Conservation (phyloP, 495 filamentous ascomycete genomes). For the Trichoderma gamsii region DNA sequence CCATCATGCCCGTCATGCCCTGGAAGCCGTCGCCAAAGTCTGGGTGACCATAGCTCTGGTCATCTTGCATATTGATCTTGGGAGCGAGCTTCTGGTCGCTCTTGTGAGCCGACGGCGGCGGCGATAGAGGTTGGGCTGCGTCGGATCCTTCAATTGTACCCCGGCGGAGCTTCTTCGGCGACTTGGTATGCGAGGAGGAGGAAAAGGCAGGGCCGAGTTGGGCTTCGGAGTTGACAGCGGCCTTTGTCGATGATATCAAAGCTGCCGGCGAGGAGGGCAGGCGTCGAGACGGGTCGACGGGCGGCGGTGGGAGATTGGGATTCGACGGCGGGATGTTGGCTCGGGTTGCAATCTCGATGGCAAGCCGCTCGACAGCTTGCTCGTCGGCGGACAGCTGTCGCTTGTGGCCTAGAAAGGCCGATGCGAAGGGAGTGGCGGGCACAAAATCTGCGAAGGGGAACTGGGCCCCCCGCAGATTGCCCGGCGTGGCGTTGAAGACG, state of each 20-base stretch:
- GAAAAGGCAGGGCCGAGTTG: constrained; percentile 19
- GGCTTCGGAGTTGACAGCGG: constrained; percentile 27
- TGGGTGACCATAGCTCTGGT: constrained; percentile 37
- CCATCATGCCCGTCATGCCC: constrained; percentile 32
- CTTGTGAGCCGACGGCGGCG: constrained; percentile 46
- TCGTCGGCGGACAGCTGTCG: constrained; percentile 35
- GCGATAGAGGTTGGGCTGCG: constrained; percentile 42
- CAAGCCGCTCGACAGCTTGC: constrained; percentile 26
- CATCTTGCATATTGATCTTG: constrained; percentile 32
- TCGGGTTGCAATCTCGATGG: constrained; percentile 44
- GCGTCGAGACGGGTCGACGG: constrained; percentile 52
- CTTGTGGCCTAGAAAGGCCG: constrained; percentile 30
- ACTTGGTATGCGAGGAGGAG: constrained; percentile 23
- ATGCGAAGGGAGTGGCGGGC: constrained; percentile 28
- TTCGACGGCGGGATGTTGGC: constrained; percentile 53
- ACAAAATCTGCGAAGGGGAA: constrained; percentile 37
- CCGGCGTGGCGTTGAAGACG: constrained; percentile 51
- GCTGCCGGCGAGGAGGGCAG: constrained; percentile 47
- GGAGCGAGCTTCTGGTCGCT: constrained; percentile 47
- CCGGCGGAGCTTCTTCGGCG: constrained; percentile 36
- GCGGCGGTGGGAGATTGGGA: constrained; percentile 45
- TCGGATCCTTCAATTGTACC: constrained; percentile 17
- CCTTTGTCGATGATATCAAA: constrained; percentile 16
- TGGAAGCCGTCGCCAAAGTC: constrained; percentile 39
- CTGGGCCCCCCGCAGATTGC: constrained; percentile 40